Base-by-base conservation (phyloP, 129 eudicot species). In the Glebionis coronaria region DNA sequence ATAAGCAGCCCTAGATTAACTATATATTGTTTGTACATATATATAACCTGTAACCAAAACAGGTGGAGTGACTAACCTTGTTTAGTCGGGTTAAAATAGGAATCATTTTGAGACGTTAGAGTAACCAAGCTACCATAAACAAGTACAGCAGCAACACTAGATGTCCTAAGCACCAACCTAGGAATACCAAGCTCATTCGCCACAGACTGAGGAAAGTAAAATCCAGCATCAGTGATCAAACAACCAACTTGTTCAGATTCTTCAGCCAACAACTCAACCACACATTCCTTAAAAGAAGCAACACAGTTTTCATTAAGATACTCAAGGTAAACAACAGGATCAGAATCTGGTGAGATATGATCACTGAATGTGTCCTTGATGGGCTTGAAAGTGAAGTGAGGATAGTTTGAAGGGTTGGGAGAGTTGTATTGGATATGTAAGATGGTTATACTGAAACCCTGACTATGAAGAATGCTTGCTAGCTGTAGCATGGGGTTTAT, bases 401-500 rank as follows among this genome's bases (percentile, higher is more conserved):
- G 73, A 19, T 81, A 54, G 27, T 76, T 76, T 4, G 82, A 71
- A 4, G 21, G 29, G 15, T 67, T 68, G 0, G 85, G 85, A 12
- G 87, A 44, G 68, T 78, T 82, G 54, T 59, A 70, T 25, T 74
- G 18, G 7, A 80, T 59, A 72, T 82, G 87, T 10, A 76, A 52
- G 31, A 78, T 56, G 13, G 68, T 70, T 5, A 82, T 71, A 3
- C 31, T 20, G 27, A 82, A 82, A 16, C 87, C 87, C 18, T 66
- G 61, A 29, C 73, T 18, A 63, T 78, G 63, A 20, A 82, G 87
- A 20, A 82, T 46, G 59, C 56, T 68, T 25, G 72, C 87, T 10
- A 82, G 71, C 28, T 82, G 78, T 42, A 82, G 78, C 87, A 82
- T 82, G 3, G 87, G 87, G 15, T 35, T 82, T 1, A 82, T 75